These are phyloP conservation scores for Oryza meridionalis DNA, from an alignment of 176 grass and related monocot genomes.

Conservation along the genomic window DNA sequence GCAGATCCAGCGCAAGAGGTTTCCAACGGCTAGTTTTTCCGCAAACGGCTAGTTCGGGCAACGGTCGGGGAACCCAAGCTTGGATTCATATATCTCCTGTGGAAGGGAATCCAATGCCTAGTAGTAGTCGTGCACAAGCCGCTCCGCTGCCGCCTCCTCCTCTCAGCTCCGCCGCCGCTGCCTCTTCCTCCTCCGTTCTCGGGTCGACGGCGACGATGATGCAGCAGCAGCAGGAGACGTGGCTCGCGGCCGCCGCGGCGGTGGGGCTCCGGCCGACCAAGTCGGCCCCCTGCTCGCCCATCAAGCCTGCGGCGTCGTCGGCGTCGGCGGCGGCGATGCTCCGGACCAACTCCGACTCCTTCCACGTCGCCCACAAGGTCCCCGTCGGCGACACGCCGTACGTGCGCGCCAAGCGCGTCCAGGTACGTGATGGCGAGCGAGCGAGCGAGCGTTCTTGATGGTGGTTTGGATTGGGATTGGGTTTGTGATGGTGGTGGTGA, in stretches of 20 bases:
- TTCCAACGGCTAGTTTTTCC: conserved; percentile 49
- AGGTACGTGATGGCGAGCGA: conserved; percentile 44
- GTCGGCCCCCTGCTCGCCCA: conserved; percentile 76
- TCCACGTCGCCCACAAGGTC: conserved; percentile 91
- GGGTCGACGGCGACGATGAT: conserved; percentile 21
- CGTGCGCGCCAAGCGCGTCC: conserved; percentile 85
- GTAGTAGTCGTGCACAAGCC: background rate
- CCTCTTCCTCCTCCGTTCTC: background rate
- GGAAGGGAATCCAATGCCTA: conserved; percentile 41
- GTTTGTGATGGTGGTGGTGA: background rate
- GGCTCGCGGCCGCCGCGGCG: conserved; percentile 41
- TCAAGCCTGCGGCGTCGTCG: conserved; percentile 49
- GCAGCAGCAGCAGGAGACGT: conserved; percentile 53
- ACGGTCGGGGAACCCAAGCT: conserved; percentile 58
- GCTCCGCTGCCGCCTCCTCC: background rate
- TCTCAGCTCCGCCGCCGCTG: background rate
- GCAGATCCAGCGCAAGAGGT: background rate
- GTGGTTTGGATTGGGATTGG: background rate
- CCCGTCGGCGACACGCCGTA: conserved; percentile 92
- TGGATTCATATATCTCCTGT: conserved; percentile 45
- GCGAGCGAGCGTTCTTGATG: background rate
- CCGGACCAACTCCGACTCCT: conserved; percentile 65
- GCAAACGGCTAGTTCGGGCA: conserved; percentile 22
- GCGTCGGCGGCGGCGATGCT: conserved; percentile 33
- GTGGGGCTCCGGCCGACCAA: conserved; percentile 54